Conservation (phyloP, 345 rosid genomes). For the Eucalyptus cloeziana region DNA sequence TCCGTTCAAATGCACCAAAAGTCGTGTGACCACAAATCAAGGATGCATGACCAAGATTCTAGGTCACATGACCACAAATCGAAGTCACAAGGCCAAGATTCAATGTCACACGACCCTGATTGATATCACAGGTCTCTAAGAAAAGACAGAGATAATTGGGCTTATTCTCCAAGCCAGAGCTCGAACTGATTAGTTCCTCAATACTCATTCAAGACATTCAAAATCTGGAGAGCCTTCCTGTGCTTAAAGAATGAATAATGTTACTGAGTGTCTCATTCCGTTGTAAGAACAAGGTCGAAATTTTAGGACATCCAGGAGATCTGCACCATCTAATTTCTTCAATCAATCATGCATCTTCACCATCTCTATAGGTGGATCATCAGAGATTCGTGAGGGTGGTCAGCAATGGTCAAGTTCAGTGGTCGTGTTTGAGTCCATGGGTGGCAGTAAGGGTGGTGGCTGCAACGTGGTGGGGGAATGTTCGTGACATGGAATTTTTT, state of each 20-base stretch:
- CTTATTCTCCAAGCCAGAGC: background rate
- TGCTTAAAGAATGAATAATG: background rate
- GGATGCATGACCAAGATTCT: background rate
- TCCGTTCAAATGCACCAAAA: background rate
- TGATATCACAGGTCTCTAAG: background rate
- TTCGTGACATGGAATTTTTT: background rate
- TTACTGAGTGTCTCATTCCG: background rate
- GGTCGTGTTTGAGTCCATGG: background rate
- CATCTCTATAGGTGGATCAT: background rate
- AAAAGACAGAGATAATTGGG: background rate
- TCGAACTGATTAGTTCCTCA: background rate
- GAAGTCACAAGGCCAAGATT: background rate
- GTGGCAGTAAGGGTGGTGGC: background rate
- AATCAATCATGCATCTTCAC: background rate
- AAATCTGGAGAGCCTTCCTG: background rate
- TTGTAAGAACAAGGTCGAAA: background rate
- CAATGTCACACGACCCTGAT: background rate
- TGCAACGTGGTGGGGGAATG: background rate
- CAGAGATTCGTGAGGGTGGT: background rate
- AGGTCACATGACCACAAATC: background rate
- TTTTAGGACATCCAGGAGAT: background rate
- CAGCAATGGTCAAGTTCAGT: background rate
- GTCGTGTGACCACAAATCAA: background rate
- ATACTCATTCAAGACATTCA: background rate
- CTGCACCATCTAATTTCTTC: background rate